Conservation (phyloP, 106 monocot genomes). For the Acorus calamus region DNA sequence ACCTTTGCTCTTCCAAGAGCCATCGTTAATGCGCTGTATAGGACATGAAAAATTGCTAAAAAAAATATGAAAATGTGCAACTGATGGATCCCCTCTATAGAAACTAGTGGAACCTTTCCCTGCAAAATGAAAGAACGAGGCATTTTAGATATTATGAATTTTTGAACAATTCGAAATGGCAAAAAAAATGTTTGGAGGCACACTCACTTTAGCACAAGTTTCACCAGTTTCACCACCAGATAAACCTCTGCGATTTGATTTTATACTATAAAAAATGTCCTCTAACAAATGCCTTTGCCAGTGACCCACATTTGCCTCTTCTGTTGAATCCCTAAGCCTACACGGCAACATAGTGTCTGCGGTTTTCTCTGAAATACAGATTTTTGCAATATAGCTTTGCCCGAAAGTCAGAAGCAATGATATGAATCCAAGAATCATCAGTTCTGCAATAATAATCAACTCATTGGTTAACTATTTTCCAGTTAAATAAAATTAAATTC, state of each 20-base stretch:
- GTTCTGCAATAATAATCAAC: constrained; percentile 35
- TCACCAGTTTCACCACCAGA: constrained; percentile 4
- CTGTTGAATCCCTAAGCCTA: constrained; percentile 1
- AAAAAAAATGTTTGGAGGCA: background rate
- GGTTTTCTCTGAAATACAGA: constrained; percentile 56
- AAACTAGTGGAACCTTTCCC: constrained; percentile 67
- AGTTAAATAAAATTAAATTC: too few relatives aligned
- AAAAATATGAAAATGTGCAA: constrained; percentile 89
- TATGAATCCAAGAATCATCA: constrained; percentile 96
- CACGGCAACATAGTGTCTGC: constrained; percentile 91
- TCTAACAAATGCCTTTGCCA: constrained; percentile 30
- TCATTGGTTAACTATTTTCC: too few relatives aligned
- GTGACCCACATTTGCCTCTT: constrained; percentile 13
- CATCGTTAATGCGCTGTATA: constrained; percentile 61
- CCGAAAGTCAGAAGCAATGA: constrained; percentile 81
- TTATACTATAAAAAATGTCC: background rate
- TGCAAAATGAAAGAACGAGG: constrained; percentile 9
- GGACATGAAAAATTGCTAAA: constrained; percentile 64
- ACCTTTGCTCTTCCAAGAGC: constrained; percentile 74
- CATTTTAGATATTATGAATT: background rate
- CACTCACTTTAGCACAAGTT: constrained; percentile 20
- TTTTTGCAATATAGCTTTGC: constrained; percentile 57
- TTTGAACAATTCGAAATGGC: background rate
- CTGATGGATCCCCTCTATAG: constrained; percentile 49
- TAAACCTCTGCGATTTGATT: constrained; percentile 4